phyloP scores from a whole-genome alignment of 2,329 filamentous ascomycete species.

The Ophiosphaerella herpotricha region DNA sequence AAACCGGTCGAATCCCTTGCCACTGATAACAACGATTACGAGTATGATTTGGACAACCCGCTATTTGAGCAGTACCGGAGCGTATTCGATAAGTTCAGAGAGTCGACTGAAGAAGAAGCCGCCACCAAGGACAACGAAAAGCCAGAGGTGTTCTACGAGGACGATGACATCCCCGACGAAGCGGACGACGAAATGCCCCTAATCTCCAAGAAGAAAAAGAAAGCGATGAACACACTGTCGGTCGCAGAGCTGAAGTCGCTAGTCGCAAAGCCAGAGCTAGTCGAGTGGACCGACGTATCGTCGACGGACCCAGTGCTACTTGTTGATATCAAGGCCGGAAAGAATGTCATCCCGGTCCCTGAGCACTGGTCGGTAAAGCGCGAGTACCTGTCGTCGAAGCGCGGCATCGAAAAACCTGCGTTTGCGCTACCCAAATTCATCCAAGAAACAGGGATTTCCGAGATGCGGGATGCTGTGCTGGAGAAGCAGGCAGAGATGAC shows the following conservation, averaged over 20 bases:
- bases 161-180: conserved; percentile 84
- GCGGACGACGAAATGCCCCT: conserved; percentile 72
- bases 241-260: conserved; percentile 94
- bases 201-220: conserved; percentile 92
- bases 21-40: conserved; percentile 47
- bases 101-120: conserved; percentile 63
- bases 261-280: conserved; percentile 87
- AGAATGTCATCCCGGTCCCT: conserved; percentile 94
- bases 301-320: conserved; percentile 86
- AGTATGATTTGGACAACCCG: conserved; percentile 70
- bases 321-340: conserved; percentile 91
- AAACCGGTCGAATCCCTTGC: conserved; percentile 52
- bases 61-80: conserved; percentile 82
- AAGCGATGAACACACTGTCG: conserved; percentile 87
- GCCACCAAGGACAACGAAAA: conserved; percentile 63
- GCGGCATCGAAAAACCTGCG: conserved; percentile 92
- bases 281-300: conserved; percentile 96
- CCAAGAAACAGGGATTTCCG: conserved; percentile 92
- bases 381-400: conserved; percentile 95
- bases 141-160: conserved; percentile 80
- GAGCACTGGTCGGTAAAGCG: conserved; percentile 94
- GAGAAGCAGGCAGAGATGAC: conserved; percentile 94
- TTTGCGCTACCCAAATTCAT: conserved; percentile 96
- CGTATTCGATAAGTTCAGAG: conserved; percentile 75
- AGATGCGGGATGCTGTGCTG: conserved; percentile 95